Conservation (phyloP, 345 rosid genomes). For the Citrus inodora region DNA sequence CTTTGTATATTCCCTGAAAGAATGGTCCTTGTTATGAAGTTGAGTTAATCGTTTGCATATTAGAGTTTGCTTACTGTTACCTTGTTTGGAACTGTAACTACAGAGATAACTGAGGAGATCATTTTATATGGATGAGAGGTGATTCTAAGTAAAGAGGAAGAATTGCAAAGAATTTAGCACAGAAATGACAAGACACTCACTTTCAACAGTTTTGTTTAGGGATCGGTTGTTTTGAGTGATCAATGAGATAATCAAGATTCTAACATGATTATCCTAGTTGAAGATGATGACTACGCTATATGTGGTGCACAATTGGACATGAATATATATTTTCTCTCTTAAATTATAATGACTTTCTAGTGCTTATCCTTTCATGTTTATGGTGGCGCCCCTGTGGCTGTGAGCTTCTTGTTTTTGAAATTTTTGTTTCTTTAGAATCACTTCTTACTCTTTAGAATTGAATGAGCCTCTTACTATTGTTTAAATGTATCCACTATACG, state of each 20-base stretch:
- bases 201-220: background rate
- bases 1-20: background rate
- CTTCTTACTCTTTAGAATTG: background rate
- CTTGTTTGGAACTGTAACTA: background rate
- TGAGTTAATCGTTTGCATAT: too few species aligned
- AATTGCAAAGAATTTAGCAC: background rate
- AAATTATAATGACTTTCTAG: slow-evolving; percentile 5
- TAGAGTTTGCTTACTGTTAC: too few species aligned
- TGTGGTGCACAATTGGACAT: slow-evolving; percentile 20
- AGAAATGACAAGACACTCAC: background rate
- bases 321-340: slow-evolving; percentile 12
- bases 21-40: background rate
- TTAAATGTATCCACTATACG: background rate
- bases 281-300: slow-evolving; percentile 7
- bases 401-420: slow-evolving; percentile 3
- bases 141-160: background rate
- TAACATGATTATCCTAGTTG: slow-evolving; percentile 12
- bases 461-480: background rate
- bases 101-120: background rate
- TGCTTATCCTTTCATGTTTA: slow-evolving; percentile 10
- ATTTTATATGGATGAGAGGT: background rate
- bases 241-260: background rate
- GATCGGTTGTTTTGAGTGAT: background rate
- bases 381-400: slow-evolving; percentile 8
- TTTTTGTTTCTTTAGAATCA: slow-evolving; percentile 4